Evolutionary conservation across 2,329 filamentous ascomycete species (phyloP).

Genomic region (Exophiala bonariae): DNA sequence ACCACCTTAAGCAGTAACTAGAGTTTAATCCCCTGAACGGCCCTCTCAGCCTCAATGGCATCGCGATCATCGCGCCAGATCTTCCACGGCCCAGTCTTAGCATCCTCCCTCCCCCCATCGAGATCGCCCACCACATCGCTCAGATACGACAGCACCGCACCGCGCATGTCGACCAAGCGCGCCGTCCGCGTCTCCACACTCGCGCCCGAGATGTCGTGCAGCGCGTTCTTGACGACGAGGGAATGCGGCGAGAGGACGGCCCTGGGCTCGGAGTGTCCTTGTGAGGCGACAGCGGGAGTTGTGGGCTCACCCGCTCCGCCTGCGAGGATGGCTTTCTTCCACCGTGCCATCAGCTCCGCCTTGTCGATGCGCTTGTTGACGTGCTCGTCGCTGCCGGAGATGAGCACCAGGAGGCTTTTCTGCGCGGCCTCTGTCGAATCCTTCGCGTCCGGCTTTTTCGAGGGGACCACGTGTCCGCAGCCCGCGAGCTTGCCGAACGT

Average conservation of each 20-base stretch:
- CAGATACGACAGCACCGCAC: conserved; percentile 25
- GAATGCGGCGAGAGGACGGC: conserved; percentile 11
- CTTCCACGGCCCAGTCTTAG: conserved; percentile 6
- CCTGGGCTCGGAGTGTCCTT: no score
- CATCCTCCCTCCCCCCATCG: neutral
- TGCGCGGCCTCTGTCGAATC: neutral
- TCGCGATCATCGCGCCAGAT: conserved; percentile 11
- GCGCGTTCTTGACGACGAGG: conserved; percentile 18
- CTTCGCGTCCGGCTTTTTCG: neutral
- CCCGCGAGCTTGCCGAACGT: conserved; percentile 60
- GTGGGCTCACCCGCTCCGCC: no score
- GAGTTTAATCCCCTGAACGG: neutral
- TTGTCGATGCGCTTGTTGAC: conserved; percentile 18
- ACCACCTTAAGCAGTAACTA: no score
- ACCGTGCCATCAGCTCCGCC: conserved; percentile 15
- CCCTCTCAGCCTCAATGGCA: conserved; percentile 9
- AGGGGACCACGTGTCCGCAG: conserved; percentile 2
- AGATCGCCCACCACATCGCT: conserved; percentile 21
- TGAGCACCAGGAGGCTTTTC: conserved; percentile 20
- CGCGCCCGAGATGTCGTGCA: conserved; percentile 24
- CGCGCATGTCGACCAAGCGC: conserved; percentile 22
- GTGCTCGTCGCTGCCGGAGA: conserved; percentile 21
- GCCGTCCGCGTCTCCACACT: conserved; percentile 19
- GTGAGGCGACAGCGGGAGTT: no score
- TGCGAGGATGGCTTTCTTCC: conserved; percentile 14